These are phyloP conservation scores for Penicillium occitanis DNA, from an alignment of 2,329 filamentous ascomycete species.

Conservation along the genomic window DNA sequence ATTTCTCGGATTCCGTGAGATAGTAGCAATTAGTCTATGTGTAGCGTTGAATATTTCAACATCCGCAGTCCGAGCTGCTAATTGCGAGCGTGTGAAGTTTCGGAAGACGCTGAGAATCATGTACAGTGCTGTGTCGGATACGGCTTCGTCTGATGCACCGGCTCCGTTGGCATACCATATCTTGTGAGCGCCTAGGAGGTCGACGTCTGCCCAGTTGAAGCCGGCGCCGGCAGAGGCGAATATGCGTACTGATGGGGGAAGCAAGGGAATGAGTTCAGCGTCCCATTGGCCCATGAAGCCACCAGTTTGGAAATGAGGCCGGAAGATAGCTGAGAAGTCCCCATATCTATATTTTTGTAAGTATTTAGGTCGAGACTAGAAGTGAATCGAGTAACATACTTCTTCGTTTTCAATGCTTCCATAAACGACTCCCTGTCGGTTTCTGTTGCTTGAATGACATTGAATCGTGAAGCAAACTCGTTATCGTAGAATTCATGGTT, in stretches of 20 bases:
- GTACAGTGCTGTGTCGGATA: slow-evolving; percentile 69
- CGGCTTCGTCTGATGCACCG: slow-evolving; percentile 67
- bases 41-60: slow-evolving; percentile 55
- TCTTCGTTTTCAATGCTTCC: slow-evolving; percentile 36
- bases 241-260: slow-evolving; percentile 56
- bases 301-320: slow-evolving; percentile 64
- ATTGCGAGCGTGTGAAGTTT: slow-evolving; percentile 63
- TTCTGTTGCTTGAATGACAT: slow-evolving; percentile 42
- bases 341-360: slow-evolving; percentile 31
- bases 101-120: slow-evolving; percentile 70
- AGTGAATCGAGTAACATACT: neutral
- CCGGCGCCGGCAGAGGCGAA: slow-evolving; percentile 62
- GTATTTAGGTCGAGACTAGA: neutral
- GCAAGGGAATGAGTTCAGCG: slow-evolving; percentile 54
- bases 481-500: slow-evolving; percentile 46
- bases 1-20: slow-evolving; percentile 63
- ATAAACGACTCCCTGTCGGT: slow-evolving; percentile 42
- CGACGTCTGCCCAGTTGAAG: slow-evolving; percentile 64
- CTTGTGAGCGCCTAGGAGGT: slow-evolving; percentile 62
- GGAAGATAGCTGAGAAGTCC: slow-evolving; percentile 51
- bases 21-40: slow-evolving; percentile 59
- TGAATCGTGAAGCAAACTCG: slow-evolving; percentile 41
- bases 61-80: slow-evolving; percentile 53
- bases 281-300: slow-evolving; percentile 67
- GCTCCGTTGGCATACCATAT: slow-evolving; percentile 68